These are phyloP conservation scores for Alternaria solani DNA, from an alignment of 2,329 filamentous ascomycete species.

Conservation along the genomic window DNA sequence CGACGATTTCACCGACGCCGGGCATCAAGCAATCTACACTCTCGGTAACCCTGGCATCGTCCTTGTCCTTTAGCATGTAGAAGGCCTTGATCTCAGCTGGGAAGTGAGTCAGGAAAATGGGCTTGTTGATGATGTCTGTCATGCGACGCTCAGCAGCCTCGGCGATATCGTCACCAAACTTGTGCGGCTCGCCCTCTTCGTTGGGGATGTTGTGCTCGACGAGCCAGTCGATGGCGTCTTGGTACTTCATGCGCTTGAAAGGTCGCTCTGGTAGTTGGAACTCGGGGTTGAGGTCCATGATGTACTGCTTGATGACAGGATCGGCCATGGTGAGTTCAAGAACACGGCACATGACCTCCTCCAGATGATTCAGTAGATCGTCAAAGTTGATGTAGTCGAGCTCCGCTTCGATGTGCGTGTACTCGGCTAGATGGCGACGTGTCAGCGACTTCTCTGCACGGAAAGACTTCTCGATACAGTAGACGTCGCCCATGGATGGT, in stretches of 20 bases:
- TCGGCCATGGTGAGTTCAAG: conserved; percentile 80
- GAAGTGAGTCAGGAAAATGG: conserved; percentile 97
- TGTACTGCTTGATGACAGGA: conserved; percentile 72
- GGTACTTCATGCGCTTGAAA: conserved; percentile 94
- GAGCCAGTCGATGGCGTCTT: conserved; percentile 94
- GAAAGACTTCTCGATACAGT: conserved; percentile 99
- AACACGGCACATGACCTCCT: conserved; percentile 86
- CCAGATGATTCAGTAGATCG: conserved; percentile 86
- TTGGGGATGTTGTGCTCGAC: conserved; percentile 88
- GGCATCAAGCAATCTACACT: conserved; percentile 90
- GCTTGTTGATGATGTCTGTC: conserved; percentile 95
- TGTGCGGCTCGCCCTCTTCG: conserved; percentile 88
- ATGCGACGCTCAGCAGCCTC: conserved; percentile 96
- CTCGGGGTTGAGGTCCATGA: conserved; percentile 89
- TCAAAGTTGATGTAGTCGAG: conserved; percentile 94
- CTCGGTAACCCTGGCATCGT: conserved; percentile 86
- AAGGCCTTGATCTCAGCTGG: conserved; percentile 98
- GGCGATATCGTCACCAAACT: conserved; percentile 96
- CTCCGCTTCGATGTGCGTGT: conserved; percentile 96
- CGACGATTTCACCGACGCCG: conserved; percentile 95
- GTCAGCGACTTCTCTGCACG: conserved; percentile 96
- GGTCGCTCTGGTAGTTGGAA: conserved; percentile 84
- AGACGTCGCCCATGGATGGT: conserved; percentile 90
- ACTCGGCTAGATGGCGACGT: conserved; percentile 92
- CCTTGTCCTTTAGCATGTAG: conserved; percentile 92